These are phyloP conservation scores for Albifimbria verrucaria DNA, from an alignment of 2,329 filamentous ascomycete genomes.

Conservation along the genomic window DNA sequence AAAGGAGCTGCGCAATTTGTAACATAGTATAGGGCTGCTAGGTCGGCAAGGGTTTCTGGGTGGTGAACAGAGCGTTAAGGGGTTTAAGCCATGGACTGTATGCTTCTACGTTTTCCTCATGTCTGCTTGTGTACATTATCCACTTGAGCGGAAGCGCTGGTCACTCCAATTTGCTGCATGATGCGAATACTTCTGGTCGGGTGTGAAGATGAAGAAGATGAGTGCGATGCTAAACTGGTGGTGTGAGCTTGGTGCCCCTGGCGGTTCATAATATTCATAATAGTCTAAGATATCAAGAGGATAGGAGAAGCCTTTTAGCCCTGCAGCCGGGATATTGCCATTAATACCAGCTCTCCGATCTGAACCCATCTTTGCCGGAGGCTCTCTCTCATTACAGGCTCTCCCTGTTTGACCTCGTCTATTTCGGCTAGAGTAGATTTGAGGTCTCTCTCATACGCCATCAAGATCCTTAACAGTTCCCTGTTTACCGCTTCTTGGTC, in stretches of 20 bases:
- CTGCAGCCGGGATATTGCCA: slow-evolving; percentile 12
- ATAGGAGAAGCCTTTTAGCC: neutral
- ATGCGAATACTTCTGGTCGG: too few species aligned
- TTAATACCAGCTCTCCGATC: slow-evolving; percentile 18
- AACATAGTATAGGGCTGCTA: neutral
- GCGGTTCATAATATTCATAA: too few species aligned
- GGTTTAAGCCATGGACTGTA: neutral
- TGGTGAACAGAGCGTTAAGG: neutral
- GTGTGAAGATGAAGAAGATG: too few species aligned
- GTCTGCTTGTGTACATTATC: neutral
- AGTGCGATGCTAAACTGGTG: too few species aligned
- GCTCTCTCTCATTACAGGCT: slow-evolving; percentile 19
- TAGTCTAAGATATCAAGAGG: too few species aligned
- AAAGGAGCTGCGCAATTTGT: neutral
- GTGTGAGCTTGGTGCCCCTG: too few species aligned
- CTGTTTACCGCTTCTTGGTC: slow-evolving; percentile 35
- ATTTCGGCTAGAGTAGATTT: slow-evolving; percentile 26
- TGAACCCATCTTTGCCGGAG: slow-evolving; percentile 21
- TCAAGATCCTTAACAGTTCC: slow-evolving; percentile 35
- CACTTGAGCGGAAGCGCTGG: neutral
- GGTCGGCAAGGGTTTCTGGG: neutral
- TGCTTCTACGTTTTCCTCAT: neutral
- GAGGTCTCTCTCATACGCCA: slow-evolving; percentile 31
- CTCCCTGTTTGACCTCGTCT: slow-evolving; percentile 22
- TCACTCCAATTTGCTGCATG: too few species aligned